These are phyloP conservation scores for Cicer arietinum DNA, from an alignment of 306 rosid genomes.

Conservation along the genomic window DNA sequence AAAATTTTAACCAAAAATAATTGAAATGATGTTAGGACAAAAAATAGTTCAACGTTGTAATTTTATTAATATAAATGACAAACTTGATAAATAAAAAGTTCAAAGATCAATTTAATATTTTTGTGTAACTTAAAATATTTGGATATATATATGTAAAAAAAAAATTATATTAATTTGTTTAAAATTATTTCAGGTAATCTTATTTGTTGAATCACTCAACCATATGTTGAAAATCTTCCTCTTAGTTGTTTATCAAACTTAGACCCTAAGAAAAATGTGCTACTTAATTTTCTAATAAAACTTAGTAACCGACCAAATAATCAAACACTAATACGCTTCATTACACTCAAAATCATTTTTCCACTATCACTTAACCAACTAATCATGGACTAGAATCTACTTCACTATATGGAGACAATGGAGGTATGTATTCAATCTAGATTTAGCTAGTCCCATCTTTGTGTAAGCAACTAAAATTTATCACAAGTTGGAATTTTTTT, in stretches of 20 bases:
- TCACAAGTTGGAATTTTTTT: slow-evolving; percentile 9
- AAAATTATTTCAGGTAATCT: background rate
- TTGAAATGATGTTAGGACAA: no score
- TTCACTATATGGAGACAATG: slow-evolving; percentile 22
- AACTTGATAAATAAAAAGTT: no score
- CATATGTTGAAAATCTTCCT: slow-evolving; percentile 32
- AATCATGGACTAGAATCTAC: slow-evolving; percentile 32
- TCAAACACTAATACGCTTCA: slow-evolving; percentile 40
- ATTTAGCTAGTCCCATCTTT: slow-evolving; percentile 21
- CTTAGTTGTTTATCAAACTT: slow-evolving; percentile 74
- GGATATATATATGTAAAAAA: no score
- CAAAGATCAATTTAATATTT: no score
- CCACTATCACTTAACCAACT: slow-evolving; percentile 43
- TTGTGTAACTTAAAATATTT: no score
- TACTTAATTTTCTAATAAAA: slow-evolving; percentile 9
- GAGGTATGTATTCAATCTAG: slow-evolving; percentile 12
- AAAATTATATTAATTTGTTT: background rate
- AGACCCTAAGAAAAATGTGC: slow-evolving; percentile 56
- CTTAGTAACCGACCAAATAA: slow-evolving; percentile 50
- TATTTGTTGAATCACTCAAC: slow-evolving; percentile 45
- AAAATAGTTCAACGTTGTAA: no score
- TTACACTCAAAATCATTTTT: slow-evolving; percentile 34
- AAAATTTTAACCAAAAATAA: no score
- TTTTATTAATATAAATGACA: no score
- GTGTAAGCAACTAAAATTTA: slow-evolving; percentile 43